Base-by-base conservation (phyloP, 2,329 filamentous ascomycete genomes). In the Scorias spongiosa region DNA sequence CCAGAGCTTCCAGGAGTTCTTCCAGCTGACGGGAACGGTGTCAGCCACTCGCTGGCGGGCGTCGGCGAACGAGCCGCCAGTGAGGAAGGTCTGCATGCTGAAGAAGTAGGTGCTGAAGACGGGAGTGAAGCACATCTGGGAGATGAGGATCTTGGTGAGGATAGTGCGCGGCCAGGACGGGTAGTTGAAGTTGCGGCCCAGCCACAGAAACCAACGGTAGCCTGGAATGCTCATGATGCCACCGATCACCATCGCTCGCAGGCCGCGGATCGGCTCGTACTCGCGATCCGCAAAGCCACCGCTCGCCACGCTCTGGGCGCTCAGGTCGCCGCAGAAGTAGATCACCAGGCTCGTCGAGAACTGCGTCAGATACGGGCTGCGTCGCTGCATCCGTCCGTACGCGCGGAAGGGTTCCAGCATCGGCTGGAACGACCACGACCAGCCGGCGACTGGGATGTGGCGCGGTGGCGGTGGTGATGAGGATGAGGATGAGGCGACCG, bases 1-100 rank as follows among this genome's bases (percentile, higher is more conserved):
- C 88, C 88, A 95, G 18, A 95, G 63, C 66, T 93, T 93, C 60
- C 80, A 78, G 47, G 80, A 84, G 60, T 91, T 94, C 57, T 77
- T 61, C 57, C 84, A 76, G 57, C 80, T 87, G 18, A 73, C 70
- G 0, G 87, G 86, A 0, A 94, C 81, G 0, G 87, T 88, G 46
- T 78, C 70, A 51, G 73, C 74, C 46, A 95, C 71, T 42, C 84
- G 78, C 54, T 84, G 76, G 61, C 75, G 74, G 1, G 81, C 75
- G 44, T 84, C 80, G 6, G 65, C 58, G 1, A 78, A 57, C 0
- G 70, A 72, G 26, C 81, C 80, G 32, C 86, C 87, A 0, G 62
- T 57, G 14, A 71, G 57, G 20, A 68, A 47, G 5, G 58, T 63
- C 47, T 71, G 68, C 67, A 70, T 70, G 49, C 66, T 66, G 53